Conservation (phyloP, 257 asterid genomes). For the Prunella vulgaris region DNA sequence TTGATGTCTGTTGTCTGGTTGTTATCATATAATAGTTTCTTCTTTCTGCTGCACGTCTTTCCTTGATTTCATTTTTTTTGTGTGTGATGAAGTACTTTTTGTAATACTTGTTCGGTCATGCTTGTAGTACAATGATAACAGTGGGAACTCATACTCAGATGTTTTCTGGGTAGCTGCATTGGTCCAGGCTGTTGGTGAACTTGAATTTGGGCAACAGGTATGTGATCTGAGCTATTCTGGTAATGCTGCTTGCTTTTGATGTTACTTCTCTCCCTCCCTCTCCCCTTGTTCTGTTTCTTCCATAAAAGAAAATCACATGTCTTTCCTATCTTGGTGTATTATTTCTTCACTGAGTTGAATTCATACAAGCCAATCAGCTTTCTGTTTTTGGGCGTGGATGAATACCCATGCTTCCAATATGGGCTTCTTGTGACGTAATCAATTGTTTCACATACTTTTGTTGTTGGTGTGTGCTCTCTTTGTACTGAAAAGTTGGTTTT, state of each 20-base stretch:
- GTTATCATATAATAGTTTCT: neutral
- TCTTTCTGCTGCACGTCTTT: neutral
- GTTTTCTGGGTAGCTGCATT: constrained; percentile 94
- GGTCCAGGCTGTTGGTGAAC: constrained; percentile 91
- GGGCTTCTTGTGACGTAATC: neutral
- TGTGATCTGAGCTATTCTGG: constrained; percentile 12
- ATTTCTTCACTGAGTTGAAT: neutral
- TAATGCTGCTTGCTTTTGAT: constrained; percentile 1
- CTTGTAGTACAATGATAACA: constrained; percentile 86
- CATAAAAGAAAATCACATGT: neutral
- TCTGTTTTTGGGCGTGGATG: neutral
- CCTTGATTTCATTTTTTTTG: neutral
- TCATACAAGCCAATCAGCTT: neutral
- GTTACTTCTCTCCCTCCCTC: neutral
- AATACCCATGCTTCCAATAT: neutral
- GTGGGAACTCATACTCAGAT: constrained; percentile 89
- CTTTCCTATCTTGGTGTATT: neutral
- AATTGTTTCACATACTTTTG: neutral
- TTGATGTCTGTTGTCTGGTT: neutral
- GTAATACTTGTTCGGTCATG: neutral
- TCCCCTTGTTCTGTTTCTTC: neutral
- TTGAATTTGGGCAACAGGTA: constrained; percentile 96
- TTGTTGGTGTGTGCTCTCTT: neutral
- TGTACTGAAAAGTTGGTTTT: neutral
- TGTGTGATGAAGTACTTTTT: neutral